Evolutionary conservation across 2,329 filamentous ascomycete genomes (phyloP).

Genomic region (Trichoderma gracile): DNA sequence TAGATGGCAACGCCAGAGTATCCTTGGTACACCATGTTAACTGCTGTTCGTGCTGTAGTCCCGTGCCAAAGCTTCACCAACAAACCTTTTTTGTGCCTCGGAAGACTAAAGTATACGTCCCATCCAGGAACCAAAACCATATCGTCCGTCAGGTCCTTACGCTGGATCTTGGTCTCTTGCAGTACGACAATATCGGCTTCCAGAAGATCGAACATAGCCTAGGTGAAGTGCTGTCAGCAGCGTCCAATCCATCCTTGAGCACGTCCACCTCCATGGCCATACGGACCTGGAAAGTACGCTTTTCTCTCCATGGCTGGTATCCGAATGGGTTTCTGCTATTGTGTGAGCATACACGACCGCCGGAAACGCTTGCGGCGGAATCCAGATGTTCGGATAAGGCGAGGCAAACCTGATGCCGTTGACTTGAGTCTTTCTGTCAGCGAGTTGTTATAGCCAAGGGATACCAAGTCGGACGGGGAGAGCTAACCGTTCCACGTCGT

Average conservation of each 20-base stretch:
- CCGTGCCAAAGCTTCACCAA: not conserved
- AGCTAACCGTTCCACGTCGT: constrained; percentile 80
- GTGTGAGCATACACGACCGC: not conserved
- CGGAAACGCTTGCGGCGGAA: not conserved
- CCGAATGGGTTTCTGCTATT: constrained; percentile 70
- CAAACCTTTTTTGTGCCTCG: constrained; percentile 85
- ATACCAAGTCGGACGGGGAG: no score
- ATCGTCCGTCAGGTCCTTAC: constrained; percentile 87
- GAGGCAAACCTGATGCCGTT: constrained; percentile 72
- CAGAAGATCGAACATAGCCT: constrained; percentile 89
- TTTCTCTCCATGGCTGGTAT: constrained; percentile 80
- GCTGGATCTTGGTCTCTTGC: constrained; percentile 95
- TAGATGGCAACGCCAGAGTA: constrained; percentile 97
- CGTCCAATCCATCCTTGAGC: not conserved
- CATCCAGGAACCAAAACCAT: constrained; percentile 94
- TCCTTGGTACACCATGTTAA: constrained; percentile 45
- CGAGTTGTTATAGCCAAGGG: not conserved
- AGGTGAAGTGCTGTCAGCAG: not conserved
- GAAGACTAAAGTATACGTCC: constrained; percentile 95
- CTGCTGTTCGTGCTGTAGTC: not conserved
- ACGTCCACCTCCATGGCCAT: not conserved
- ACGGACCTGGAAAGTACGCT: constrained; percentile 65
- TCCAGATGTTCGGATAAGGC: not conserved
- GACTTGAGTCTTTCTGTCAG: constrained; percentile 48
- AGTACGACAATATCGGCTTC: constrained; percentile 92